These are phyloP conservation scores for Phlyctochytrium planicorne DNA, from an alignment of 192 early-diverging fungal genomes.

Conservation along the genomic window DNA sequence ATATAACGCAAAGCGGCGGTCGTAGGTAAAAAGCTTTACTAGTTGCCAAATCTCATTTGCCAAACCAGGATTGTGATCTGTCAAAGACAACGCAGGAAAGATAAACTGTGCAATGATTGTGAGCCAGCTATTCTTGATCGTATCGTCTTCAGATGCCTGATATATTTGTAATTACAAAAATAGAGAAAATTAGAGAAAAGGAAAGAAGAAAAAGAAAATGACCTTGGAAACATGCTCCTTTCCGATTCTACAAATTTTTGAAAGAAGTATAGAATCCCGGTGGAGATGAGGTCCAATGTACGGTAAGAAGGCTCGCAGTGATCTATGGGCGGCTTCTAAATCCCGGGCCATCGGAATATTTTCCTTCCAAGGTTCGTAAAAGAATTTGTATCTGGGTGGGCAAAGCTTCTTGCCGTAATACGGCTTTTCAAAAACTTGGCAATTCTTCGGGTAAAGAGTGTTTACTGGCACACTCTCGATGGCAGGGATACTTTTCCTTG, in stretches of 20 bases:
- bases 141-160: slow-evolving; percentile 11
- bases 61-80: slow-evolving; percentile 64
- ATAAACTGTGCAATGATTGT: slow-evolving; percentile 46
- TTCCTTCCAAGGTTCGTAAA: slow-evolving; percentile 60
- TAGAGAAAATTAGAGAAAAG: neutral
- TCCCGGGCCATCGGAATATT: slow-evolving; percentile 27
- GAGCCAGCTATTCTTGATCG: slow-evolving; percentile 41
- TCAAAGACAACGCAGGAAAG: slow-evolving; percentile 66
- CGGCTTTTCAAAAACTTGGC: slow-evolving; percentile 18
- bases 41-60: slow-evolving; percentile 66
- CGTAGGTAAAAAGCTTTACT: slow-evolving; percentile 56
- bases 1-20: slow-evolving; percentile 69
- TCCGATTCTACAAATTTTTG: slow-evolving; percentile 49
- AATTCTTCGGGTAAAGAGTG: slow-evolving; percentile 24
- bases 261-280: slow-evolving; percentile 40
- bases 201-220: neutral
- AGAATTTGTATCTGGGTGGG: slow-evolving; percentile 53
- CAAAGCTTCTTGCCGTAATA: slow-evolving; percentile 25
- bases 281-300: slow-evolving; percentile 41
- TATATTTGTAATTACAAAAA: neutral
- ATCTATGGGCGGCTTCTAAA: slow-evolving; percentile 20
- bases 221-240: slow-evolving; percentile 31
- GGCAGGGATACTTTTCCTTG: slow-evolving; percentile 15
- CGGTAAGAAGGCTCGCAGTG: slow-evolving; percentile 27
- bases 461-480: slow-evolving; percentile 28